These are phyloP conservation scores for Galeopsis tetrahit DNA, from an alignment of 257 asterid genomes.

Conservation along the genomic window DNA sequence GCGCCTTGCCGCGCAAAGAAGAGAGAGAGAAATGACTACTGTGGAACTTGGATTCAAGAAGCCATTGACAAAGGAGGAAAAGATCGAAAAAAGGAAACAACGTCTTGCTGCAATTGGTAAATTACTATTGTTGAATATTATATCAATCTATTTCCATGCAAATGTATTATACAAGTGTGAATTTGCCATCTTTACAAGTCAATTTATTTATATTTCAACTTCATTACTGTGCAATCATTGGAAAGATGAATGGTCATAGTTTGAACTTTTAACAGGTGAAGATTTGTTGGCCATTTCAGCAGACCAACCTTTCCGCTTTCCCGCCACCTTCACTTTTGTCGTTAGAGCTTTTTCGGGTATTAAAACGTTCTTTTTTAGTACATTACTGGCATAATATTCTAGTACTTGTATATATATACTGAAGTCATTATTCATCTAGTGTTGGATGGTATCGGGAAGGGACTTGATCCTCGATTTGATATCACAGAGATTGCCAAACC, in stretches of 20 bases:
- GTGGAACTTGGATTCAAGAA: constrained; percentile 86
- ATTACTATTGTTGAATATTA: constrained; percentile 24
- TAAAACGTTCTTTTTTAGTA: not conserved
- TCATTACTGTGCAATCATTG: not conserved
- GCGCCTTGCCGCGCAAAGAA: constrained; percentile 86
- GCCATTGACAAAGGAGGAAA: constrained; percentile 85
- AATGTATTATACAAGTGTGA: not conserved
- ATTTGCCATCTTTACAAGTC: not conserved
- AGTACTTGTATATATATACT: constrained; percentile 38
- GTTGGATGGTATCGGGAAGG: constrained; percentile 98
- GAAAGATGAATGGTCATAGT: not conserved
- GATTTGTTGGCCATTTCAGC: constrained; percentile 93
- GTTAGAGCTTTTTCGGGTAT: constrained; percentile 96
- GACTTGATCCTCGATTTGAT: constrained; percentile 98
- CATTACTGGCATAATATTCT: constrained; percentile 10
- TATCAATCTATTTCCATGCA: not conserved
- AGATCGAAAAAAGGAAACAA: constrained; percentile 76
- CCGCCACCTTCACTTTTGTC: constrained; percentile 98
- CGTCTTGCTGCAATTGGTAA: constrained; percentile 96
- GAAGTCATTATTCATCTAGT: constrained; percentile 48
- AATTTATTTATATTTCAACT: not conserved
- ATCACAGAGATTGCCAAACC: constrained; percentile 98
- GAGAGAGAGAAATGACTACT: constrained; percentile 72
- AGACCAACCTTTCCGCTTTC: constrained; percentile 97
- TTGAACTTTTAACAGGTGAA: constrained; percentile 64